Conservation (phyloP, 306 rosid species). For the Dalbergia cultrata region DNA sequence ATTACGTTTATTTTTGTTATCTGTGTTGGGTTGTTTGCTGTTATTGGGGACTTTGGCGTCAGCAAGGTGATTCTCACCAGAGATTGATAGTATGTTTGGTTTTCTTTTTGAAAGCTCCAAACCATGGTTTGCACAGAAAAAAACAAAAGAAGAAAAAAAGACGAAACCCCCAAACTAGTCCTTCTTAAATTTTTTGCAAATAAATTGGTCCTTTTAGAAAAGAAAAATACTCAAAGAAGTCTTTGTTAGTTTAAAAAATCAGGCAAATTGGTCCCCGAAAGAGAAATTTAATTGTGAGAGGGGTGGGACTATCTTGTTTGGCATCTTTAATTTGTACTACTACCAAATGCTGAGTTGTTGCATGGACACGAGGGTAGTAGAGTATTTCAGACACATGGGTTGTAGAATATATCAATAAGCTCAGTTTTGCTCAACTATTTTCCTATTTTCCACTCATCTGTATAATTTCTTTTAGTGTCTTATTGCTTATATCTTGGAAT, state of each 20-base stretch:
- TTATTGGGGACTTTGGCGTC: background rate
- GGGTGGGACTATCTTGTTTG: too few species aligned
- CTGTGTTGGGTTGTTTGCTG: background rate
- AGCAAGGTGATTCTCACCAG: background rate
- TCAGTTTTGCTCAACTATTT: background rate
- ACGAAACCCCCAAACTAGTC: too few species aligned
- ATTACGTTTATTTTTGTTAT: background rate
- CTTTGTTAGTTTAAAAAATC: too few species aligned
- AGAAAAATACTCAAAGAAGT: too few species aligned
- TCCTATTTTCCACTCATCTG: background rate
- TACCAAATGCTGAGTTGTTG: background rate
- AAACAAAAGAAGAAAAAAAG: too few species aligned
- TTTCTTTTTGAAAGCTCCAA: too few species aligned
- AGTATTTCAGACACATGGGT: background rate
- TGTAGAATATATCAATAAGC: background rate
- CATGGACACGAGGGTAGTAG: background rate
- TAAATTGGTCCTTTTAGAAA: too few species aligned
- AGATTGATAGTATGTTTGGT: background rate
- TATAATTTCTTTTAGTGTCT: slow-evolving; percentile 3
- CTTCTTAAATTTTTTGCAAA: too few species aligned
- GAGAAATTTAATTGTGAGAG: too few species aligned
- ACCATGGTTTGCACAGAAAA: too few species aligned
- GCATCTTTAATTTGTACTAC: too few species aligned
- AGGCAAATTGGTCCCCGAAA: too few species aligned
- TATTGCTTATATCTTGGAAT: slow-evolving; percentile 22